These are phyloP conservation scores for Vigna trinervia DNA, from an alignment of 306 rosid genomes.

Conservation along the genomic window DNA sequence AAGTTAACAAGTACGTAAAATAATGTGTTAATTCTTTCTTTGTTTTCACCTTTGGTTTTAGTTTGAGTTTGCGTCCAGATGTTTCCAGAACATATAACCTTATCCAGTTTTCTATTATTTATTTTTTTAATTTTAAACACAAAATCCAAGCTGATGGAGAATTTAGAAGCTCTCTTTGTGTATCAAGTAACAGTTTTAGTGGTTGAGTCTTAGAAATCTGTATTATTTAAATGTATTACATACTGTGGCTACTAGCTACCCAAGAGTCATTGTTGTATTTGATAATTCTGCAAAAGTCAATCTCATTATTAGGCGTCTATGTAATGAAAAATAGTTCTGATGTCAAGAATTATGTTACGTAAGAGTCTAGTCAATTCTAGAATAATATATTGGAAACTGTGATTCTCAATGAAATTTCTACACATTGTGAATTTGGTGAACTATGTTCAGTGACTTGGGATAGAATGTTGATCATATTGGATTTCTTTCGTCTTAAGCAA, in stretches of 20 bases:
- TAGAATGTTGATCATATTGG: constrained; percentile 14
- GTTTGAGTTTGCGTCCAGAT: constrained; percentile 9
- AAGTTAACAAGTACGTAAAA: not conserved
- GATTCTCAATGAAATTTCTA: not conserved
- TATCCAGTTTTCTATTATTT: not conserved
- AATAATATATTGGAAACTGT: constrained; percentile 6
- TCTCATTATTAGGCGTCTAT: not conserved
- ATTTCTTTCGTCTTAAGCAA: not conserved
- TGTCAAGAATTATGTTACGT: not conserved
- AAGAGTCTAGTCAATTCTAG: not conserved
- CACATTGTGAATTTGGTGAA: not conserved
- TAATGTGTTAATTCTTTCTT: constrained; percentile 8
- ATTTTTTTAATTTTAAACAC: not conserved
- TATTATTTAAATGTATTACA: not conserved
- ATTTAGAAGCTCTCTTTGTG: constrained; percentile 1
- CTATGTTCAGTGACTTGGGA: not conserved
- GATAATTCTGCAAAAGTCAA: not conserved
- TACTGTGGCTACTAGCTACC: not conserved
- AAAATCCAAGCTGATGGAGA: constrained; percentile 6
- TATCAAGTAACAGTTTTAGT: not conserved
- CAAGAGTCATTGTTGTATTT: constrained; percentile 1
- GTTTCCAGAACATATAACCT: constrained; percentile 3
- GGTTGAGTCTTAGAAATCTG: not conserved
- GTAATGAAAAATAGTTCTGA: not conserved
- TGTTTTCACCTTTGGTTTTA: not conserved